Conservation (phyloP, 768 basidiomycete genomes). For the Termitomyces eurrhizus region DNA sequence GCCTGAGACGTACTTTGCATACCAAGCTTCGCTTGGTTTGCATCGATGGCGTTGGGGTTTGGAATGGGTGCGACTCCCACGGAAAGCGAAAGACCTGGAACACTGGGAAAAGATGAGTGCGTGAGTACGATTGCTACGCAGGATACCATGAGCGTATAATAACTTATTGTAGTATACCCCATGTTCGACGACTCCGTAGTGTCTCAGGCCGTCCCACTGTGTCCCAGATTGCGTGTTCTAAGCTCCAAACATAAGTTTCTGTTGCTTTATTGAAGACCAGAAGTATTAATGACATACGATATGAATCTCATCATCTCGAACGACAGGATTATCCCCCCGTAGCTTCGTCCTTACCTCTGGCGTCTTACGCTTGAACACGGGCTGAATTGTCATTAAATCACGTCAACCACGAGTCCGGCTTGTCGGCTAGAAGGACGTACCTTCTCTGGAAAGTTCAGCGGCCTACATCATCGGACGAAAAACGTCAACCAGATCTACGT, state of each 20-base stretch:
- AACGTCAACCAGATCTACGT: not conserved
- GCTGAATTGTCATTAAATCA: slow-evolving; percentile 29
- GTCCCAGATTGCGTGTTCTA: slow-evolving; percentile 71
- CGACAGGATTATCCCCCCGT: slow-evolving; percentile 21
- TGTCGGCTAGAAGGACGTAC: slow-evolving; percentile 26
- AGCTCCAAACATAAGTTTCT: not conserved
- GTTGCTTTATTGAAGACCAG: not conserved
- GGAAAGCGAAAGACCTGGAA: slow-evolving; percentile 37
- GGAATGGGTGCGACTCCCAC: slow-evolving; percentile 43
- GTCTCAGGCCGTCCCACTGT: slow-evolving; percentile 67
- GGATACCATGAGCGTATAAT: not conserved
- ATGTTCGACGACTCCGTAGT: slow-evolving; percentile 51
- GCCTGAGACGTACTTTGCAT: slow-evolving; percentile 58
- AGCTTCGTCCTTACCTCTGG: slow-evolving; percentile 46
- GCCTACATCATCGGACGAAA: slow-evolving; percentile 35
- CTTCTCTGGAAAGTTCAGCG: slow-evolving; percentile 63
- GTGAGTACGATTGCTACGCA: not conserved
- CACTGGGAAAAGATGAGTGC: slow-evolving; percentile 27
- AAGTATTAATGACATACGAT: slow-evolving; percentile 32
- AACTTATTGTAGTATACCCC: slow-evolving; percentile 64
- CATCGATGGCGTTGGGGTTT: slow-evolving; percentile 46
- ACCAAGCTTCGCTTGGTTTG: slow-evolving; percentile 46
- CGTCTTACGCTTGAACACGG: slow-evolving; percentile 49
- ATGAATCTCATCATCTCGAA: slow-evolving; percentile 51
- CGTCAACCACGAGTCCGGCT: not conserved